Conservation (phyloP, 1,284 basidiomycete genomes). For the Cryptococcus sp. region DNA sequence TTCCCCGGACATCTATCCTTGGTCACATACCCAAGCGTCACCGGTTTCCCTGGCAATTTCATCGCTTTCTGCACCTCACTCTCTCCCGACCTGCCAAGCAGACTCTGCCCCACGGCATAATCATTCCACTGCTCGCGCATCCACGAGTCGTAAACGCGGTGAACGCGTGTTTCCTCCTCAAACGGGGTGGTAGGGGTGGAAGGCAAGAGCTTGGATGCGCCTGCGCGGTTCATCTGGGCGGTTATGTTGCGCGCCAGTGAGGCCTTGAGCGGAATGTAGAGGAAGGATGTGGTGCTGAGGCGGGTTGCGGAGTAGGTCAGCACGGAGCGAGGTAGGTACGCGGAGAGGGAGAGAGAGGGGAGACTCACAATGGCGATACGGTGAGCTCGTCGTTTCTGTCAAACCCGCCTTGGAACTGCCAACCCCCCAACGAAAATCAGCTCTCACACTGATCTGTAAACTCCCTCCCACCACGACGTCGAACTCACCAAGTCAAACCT, state of each 20-base stretch:
- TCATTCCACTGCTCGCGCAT: constrained; percentile 28
- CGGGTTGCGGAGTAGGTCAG: constrained; percentile 4
- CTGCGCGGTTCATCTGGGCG: constrained; percentile 44
- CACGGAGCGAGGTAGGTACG: neutral
- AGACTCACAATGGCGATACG: constrained; percentile 58
- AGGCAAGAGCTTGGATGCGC: constrained; percentile 40
- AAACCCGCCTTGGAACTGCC: constrained; percentile 59
- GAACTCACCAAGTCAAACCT: constrained; percentile 62
- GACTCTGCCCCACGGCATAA: constrained; percentile 9
- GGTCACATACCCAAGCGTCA: constrained; percentile 47
- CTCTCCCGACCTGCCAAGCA: neutral
- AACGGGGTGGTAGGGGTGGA: neutral
- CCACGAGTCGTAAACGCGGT: constrained; percentile 26
- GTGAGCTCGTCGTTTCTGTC: constrained; percentile 75
- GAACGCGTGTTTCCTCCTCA: constrained; percentile 31
- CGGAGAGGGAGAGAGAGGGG: neutral
- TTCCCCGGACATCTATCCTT: constrained; percentile 39
- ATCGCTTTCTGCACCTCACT: neutral
- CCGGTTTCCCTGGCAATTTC: constrained; percentile 12
- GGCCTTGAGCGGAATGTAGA: constrained; percentile 37
- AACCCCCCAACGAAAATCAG: neutral
- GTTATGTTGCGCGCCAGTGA: constrained; percentile 36
- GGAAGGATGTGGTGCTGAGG: constrained; percentile 35
- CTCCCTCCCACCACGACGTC: neutral
- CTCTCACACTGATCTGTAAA: neutral